A percentile compares a stretch with the other conserved stretches of the same genome.
Evolutionary conservation across 2,329 filamentous ascomycete species (phyloP).

Genomic region (Colletotrichum nymphaeae): DNA sequence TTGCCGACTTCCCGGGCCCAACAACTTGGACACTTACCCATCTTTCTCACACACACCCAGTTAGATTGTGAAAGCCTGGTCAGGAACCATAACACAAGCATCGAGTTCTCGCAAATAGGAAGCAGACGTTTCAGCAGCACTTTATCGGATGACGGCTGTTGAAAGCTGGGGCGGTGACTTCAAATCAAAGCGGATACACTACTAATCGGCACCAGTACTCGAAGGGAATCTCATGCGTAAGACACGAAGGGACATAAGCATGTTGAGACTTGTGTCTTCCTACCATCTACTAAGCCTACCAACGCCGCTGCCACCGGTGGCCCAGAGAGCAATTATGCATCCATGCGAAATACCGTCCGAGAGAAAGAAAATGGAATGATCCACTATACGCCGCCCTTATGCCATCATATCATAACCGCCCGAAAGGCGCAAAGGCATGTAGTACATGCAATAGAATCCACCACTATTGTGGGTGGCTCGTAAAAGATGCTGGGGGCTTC

Average conservation of each 20-base stretch:
- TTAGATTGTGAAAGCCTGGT: too few species aligned
- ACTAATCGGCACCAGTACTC: too few species aligned
- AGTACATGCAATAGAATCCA: not conserved
- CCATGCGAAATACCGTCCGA: not conserved
- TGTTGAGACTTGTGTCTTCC: not conserved
- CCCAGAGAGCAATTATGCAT: slow-evolving; percentile 6
- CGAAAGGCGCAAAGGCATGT: not conserved
- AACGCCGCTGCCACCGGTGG: slow-evolving; percentile 5
- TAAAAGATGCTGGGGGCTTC: not conserved
- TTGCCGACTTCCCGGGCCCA: not conserved
- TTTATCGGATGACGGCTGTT: not conserved
- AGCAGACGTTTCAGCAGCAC: not conserved
- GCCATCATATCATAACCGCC: slow-evolving; percentile 19
- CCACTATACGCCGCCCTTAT: slow-evolving; percentile 30
- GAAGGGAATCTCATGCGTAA: too few species aligned
- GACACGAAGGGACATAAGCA: not conserved
- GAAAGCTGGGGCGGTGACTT: too few species aligned
- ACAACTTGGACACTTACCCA: not conserved
- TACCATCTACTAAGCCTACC: slow-evolving; percentile 6
- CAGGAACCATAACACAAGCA: not conserved
- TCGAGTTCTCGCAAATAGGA: not conserved
- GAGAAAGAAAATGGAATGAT: not conserved
- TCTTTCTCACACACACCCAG: too few species aligned
- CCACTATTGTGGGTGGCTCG: not conserved
- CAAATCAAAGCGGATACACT: not conserved